phyloP scores from a whole-genome alignment of 257 asterid species.

The Avicennia marina region DNA sequence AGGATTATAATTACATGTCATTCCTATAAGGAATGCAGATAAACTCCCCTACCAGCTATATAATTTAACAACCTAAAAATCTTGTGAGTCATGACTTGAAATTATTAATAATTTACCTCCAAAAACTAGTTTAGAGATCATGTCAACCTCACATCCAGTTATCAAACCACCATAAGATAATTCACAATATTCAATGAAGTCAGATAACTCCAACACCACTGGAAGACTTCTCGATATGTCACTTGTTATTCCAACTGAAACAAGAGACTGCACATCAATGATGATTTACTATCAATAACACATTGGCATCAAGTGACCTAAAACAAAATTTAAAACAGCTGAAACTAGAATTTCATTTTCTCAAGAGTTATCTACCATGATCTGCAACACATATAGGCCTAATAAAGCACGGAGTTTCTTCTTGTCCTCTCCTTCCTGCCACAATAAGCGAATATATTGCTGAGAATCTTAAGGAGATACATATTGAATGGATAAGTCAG shows the following conservation, averaged over 20 bases:
- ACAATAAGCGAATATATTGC: constrained; percentile 14
- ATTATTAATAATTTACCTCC: constrained; percentile 42
- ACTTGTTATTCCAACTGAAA: constrained; percentile 46
- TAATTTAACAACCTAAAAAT: constrained; percentile 9
- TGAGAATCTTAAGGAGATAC: constrained; percentile 14
- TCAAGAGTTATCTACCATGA: constrained; percentile 60
- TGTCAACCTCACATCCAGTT: constrained; percentile 55
- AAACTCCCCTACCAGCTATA: constrained; percentile 1
- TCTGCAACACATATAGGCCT: constrained; percentile 76
- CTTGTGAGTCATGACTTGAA: constrained; percentile 10
- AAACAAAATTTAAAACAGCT: constrained; percentile 19
- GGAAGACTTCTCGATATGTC: constrained; percentile 36
- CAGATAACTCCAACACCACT: constrained; percentile 54
- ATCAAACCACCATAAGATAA: constrained; percentile 65
- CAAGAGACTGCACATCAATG: constrained; percentile 65
- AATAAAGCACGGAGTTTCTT: constrained; percentile 58
- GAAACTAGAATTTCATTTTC: constrained; percentile 25
- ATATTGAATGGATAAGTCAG: constrained; percentile 17
- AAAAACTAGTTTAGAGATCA: constrained; percentile 29
- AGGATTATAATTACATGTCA: neutral
- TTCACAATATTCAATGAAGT: constrained; percentile 51
- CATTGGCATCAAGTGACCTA: constrained; percentile 12
- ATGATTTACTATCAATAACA: constrained; percentile 15
- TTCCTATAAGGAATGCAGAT: constrained; percentile 11
- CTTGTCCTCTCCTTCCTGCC: constrained; percentile 58